Percentiles rank a stretch among this genome's conserved stretches.
phyloP scores from a whole-genome alignment of 2,329 filamentous ascomycete genomes.

The Aureobasidium sp. region DNA sequence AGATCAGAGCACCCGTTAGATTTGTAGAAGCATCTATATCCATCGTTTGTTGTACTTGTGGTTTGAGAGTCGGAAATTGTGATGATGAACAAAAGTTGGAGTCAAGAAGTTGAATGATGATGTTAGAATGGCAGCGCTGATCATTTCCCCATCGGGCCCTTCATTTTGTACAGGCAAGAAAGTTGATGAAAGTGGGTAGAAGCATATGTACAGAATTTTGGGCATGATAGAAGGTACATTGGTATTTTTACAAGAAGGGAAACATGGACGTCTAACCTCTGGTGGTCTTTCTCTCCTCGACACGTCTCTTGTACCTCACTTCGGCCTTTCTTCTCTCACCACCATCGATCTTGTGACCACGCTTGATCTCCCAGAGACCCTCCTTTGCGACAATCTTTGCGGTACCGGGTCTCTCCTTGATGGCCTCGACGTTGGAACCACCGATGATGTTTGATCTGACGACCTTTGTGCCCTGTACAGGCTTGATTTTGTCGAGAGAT shows the following conservation, averaged over 20 bases:
- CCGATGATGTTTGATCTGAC: conserved; percentile 59
- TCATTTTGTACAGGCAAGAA: neutral
- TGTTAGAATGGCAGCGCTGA: neutral
- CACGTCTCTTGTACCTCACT: conserved; percentile 76
- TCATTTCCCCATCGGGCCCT: neutral
- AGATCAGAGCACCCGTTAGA: conserved; percentile 23
- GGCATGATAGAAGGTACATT: conserved; percentile 1
- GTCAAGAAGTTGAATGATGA: neutral
- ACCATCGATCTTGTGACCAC: conserved; percentile 88
- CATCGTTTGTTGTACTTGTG: neutral
- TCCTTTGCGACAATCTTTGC: conserved; percentile 65
- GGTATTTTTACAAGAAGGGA: neutral
- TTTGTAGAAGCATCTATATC: conserved; percentile 13
- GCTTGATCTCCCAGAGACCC: conserved; percentile 85
- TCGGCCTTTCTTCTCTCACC: conserved; percentile 85
- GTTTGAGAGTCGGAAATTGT: no score
- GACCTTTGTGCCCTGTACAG: conserved; percentile 59
- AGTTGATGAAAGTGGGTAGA: neutral
- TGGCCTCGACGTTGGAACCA: conserved; percentile 63
- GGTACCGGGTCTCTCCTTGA: conserved; percentile 54
- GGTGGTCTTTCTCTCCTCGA: conserved; percentile 67
- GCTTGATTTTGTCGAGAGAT: conserved; percentile 36
- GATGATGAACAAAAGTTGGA: neutral
- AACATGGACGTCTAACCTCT: conserved; percentile 24
- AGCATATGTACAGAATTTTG: neutral